phyloP scores from a whole-genome alignment of 805 yeast species.

The Saccharomycopsis oosterbeekiorum region DNA sequence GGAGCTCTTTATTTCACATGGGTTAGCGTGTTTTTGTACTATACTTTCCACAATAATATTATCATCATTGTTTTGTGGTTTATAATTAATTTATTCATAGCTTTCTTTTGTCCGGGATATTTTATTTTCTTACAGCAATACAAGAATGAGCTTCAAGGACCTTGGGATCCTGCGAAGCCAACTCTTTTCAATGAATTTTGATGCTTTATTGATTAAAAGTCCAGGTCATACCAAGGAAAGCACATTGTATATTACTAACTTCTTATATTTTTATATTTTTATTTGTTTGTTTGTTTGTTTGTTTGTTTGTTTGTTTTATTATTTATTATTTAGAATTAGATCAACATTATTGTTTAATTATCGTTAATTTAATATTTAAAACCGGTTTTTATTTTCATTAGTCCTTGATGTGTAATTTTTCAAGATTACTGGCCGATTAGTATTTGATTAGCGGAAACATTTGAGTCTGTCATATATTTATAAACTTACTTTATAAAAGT shows the following conservation, averaged over 20 bases:
- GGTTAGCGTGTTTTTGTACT: slow-evolving; percentile 24
- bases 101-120: slow-evolving; percentile 56
- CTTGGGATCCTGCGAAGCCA: slow-evolving; percentile 88
- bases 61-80: slow-evolving; percentile 41
- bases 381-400: too few relatives aligned
- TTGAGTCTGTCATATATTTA: too few relatives aligned
- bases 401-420: too few relatives aligned
- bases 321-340: background rate
- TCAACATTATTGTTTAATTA: too few relatives aligned
- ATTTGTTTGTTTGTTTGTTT: background rate
- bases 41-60: slow-evolving; percentile 20
- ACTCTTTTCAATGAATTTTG: background rate
- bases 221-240: background rate
- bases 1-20: slow-evolving; percentile 12
- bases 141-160: slow-evolving; percentile 81
- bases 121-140: slow-evolving; percentile 65
- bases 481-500: too few relatives aligned
- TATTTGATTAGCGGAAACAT: too few relatives aligned
- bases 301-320: background rate
- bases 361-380: too few relatives aligned
- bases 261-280: too few relatives aligned
- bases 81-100: slow-evolving; percentile 35
- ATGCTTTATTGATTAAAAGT: background rate
- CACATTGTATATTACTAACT: background rate
- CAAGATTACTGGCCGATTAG: too few relatives aligned